These are phyloP conservation scores for Paxillus rubicundulus DNA, from an alignment of 768 basidiomycete genomes.

Conservation along the genomic window DNA sequence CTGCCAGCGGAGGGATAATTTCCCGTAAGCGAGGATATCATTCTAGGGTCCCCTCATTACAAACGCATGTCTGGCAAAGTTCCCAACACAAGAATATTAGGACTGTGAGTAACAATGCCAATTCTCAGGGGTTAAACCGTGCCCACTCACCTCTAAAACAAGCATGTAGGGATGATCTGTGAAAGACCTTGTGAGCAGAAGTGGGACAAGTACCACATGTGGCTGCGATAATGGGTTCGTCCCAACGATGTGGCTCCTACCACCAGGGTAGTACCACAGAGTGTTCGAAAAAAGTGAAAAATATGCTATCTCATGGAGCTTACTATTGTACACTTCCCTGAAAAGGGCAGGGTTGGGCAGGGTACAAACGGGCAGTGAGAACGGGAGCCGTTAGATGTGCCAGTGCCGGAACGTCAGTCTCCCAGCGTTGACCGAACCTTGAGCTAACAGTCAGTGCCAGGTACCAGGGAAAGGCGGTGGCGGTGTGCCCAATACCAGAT, in stretches of 20 bases:
- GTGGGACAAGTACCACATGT: neutral
- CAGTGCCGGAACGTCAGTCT: no score
- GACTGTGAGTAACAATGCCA: neutral
- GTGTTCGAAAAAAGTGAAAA: neutral
- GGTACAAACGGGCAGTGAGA: no score
- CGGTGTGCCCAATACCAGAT: no score
- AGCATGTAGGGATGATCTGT: neutral
- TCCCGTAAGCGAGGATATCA: neutral
- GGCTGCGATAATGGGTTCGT: neutral
- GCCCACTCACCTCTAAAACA: neutral
- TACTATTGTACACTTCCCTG: no score
- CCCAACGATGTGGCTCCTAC: neutral
- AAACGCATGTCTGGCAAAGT: neutral
- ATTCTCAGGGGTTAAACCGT: conserved; percentile 1
- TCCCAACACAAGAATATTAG: neutral
- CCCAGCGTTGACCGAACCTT: no score
- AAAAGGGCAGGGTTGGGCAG: neutral
- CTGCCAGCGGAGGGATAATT: neutral
- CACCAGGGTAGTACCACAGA: neutral
- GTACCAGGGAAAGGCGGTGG: no score
- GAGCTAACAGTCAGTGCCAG: no score
- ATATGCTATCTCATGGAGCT: neutral
- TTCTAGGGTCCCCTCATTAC: neutral
- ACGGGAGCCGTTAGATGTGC: no score
- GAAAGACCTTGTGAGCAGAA: no score